Evolutionary conservation across 352 stramenopile species (phyloP), one percentile per base, ranked within the genome.

Genomic region (Globisporangium nodosum): DNA sequence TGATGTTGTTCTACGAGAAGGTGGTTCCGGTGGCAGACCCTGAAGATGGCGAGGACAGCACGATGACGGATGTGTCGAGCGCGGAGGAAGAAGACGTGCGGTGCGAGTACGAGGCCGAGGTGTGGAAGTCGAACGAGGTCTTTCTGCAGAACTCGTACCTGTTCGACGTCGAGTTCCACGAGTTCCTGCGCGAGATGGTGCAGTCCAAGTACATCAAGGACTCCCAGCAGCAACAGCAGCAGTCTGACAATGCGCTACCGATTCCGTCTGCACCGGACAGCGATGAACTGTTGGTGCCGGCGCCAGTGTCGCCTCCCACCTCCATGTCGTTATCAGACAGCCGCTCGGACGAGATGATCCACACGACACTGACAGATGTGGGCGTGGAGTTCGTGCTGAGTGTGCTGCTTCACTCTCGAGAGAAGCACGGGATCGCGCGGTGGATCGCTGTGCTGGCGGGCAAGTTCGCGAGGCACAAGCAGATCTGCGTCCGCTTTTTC

Each of bases 1-100:
- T 99, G 5, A 99, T 99, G 94, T 77, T 99, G 0, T 99, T 99
- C 66, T 99, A 99, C 64, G 97, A 99, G 63, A 99, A 99, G 71
- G 88, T 99, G 27, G 70, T 81, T 13, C 80, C 74, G 15, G 73
- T 72, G 0, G 66, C 87, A 20, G 20, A 49, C 45, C 33, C 35
- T 5, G 52, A 68, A 46, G 49, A 64, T 39, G 57, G 68, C 21
- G 57, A 49, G 33, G 70, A 69, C 21, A 65, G 82, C 33, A 54
- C 39, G 2, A 59, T 63, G 60, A 63, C 35, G n/a, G 52, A 71
- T 6, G 47, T 57, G 11, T 63, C 49, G 20, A 39, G n/a, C 18
- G 24, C 31, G 16, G 31, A 45, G 35, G 43, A 62, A 11, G 62
- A 67, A 30, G 69, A 76, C 60, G 65, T 75, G 3, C 69, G 71